Evolutionary conservation across 768 basidiomycete genomes (phyloP).

Genomic region (Trametes cubensis): DNA sequence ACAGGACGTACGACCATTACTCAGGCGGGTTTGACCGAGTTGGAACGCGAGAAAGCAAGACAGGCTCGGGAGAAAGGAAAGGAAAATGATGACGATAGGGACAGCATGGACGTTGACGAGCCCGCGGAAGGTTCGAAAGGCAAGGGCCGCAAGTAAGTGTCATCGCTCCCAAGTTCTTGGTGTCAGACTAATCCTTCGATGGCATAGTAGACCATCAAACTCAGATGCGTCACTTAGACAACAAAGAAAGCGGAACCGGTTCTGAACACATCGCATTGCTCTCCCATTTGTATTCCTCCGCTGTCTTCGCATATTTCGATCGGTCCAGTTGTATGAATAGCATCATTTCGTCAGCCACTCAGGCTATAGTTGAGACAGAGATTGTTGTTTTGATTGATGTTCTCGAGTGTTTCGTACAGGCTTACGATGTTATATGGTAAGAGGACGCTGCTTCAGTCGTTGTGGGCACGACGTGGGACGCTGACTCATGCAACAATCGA

Average conservation of each 20-base stretch:
- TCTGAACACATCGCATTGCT: neutral
- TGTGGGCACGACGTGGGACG: no score
- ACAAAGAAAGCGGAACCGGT: constrained; percentile 61
- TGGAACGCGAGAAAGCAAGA: constrained; percentile 22
- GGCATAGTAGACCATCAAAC: neutral
- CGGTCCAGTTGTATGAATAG: neutral
- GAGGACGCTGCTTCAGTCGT: no score
- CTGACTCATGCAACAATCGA: no score
- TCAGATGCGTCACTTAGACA: constrained; percentile 36
- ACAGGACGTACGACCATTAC: constrained; percentile 27
- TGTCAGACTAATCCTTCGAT: neutral
- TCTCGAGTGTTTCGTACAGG: no score
- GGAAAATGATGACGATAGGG: constrained; percentile 32
- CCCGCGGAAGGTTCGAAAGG: constrained; percentile 45
- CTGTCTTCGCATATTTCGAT: neutral
- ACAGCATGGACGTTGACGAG: constrained; percentile 72
- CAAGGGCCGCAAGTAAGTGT: constrained; percentile 65
- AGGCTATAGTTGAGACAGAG: no score
- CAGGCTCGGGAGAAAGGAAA: constrained; percentile 23
- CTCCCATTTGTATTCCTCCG: constrained; percentile 26
- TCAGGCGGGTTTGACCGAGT: constrained; percentile 26
- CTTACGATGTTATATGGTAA: no score
- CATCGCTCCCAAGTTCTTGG: constrained; percentile 1
- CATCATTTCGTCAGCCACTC: neutral
- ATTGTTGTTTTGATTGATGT: no score